These are phyloP conservation scores for Cubamyces lactineus DNA, from an alignment of 768 basidiomycete genomes.

Conservation along the genomic window DNA sequence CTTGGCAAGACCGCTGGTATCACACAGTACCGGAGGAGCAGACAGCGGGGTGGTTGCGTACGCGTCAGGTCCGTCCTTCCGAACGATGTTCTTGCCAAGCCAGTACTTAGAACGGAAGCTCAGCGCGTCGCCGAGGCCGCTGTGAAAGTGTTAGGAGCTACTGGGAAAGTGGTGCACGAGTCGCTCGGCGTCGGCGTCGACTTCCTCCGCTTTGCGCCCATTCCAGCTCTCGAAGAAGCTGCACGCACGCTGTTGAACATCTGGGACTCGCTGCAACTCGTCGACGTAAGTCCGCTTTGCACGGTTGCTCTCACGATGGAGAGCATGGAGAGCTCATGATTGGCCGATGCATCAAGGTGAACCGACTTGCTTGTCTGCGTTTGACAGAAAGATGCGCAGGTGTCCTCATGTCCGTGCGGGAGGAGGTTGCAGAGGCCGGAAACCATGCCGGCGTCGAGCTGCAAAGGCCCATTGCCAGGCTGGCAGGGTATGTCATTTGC, in stretches of 20 bases:
- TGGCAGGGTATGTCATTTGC: slow-evolving; percentile 50
- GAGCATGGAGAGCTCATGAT: no score
- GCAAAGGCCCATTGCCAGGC: slow-evolving; percentile 49
- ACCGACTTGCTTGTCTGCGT: slow-evolving; percentile 67
- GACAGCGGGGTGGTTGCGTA: no score
- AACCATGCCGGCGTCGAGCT: slow-evolving; percentile 53
- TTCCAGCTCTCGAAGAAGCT: slow-evolving; percentile 57
- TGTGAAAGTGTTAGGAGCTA: slow-evolving; percentile 44
- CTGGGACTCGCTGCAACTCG: slow-evolving; percentile 64
- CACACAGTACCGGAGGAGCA: no score
- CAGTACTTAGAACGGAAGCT: no score
- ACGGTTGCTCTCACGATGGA: neutral
- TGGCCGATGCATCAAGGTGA: slow-evolving; percentile 48
- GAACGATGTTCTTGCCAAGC: no score
- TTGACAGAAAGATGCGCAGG: slow-evolving; percentile 75
- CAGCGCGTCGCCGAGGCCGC: slow-evolving; percentile 33
- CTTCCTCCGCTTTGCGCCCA: slow-evolving; percentile 53
- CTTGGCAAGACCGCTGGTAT: no score
- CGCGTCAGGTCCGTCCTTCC: no score
- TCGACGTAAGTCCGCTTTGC: slow-evolving; percentile 53
- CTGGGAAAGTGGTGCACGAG: slow-evolving; percentile 48
- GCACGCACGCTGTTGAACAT: slow-evolving; percentile 57
- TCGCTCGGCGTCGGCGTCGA: slow-evolving; percentile 46
- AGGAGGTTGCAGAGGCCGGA: slow-evolving; percentile 65
- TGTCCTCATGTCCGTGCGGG: slow-evolving; percentile 62